These are phyloP conservation scores for Solanum piurae DNA, from an alignment of 257 asterid genomes.

Conservation along the genomic window DNA sequence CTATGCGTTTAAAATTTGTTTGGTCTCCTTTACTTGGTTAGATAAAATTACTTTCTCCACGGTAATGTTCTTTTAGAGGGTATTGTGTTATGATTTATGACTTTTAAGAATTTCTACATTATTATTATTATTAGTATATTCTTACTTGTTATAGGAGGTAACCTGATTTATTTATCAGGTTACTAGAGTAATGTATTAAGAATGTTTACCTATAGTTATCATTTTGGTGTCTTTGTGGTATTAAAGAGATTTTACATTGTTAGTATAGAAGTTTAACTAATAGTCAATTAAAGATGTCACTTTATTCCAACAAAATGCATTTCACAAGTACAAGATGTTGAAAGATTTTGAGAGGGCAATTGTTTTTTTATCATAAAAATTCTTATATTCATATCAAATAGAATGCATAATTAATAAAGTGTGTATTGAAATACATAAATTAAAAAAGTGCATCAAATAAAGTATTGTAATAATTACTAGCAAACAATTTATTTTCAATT, in stretches of 20 bases:
- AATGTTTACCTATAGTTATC: background rate
- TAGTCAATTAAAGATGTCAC: no score
- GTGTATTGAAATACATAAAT: no score
- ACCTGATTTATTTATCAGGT: background rate
- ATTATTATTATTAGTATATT: no score
- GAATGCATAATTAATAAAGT: background rate
- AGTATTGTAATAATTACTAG: background rate
- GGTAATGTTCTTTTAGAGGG: background rate
- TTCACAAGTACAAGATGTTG: no score
- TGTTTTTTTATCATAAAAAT: no score
- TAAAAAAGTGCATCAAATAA: no score
- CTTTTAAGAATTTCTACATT: background rate
- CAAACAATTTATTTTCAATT: no score
- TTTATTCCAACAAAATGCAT: background rate
- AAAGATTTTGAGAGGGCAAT: no score
- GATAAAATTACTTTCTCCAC: background rate
- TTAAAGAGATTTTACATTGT: background rate
- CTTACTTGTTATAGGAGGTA: background rate
- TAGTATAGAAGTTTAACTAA: background rate
- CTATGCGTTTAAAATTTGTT: no score
- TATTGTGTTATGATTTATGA: background rate
- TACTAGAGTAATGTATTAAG: background rate
- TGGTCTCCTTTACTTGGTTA: background rate
- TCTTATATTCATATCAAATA: no score
- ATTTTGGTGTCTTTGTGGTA: background rate